phyloP scores from a whole-genome alignment of 495 filamentous ascomycete species.

The Hypoxylon cercidicola region DNA sequence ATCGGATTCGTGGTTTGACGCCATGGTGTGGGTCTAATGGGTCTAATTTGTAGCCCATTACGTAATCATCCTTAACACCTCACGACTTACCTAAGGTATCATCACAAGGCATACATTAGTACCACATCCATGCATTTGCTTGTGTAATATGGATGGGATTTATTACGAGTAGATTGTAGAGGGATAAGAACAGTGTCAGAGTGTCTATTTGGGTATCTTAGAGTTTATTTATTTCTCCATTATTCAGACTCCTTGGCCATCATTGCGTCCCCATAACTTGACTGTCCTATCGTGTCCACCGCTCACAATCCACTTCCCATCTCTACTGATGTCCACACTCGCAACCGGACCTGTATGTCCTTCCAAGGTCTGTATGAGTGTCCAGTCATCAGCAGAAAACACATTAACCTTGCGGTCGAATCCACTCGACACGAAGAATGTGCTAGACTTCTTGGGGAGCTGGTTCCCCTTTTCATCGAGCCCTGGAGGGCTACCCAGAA shows the following conservation, averaged over 20 bases:
- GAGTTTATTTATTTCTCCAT: background rate
- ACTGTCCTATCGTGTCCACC: conserved; percentile 94
- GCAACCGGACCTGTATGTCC: conserved; percentile 93
- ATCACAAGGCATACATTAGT: too few species aligned
- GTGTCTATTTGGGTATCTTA: conserved; percentile 44
- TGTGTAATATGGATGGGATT: too few species aligned
- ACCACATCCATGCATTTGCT: too few species aligned
- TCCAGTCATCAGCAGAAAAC: conserved; percentile 97
- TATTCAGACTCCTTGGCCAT: conserved; percentile 62
- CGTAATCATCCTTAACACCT: background rate
- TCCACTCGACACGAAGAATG: conserved; percentile 88
- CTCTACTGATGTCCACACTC: conserved; percentile 83
- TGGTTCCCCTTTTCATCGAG: conserved; percentile 70
- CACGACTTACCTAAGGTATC: too few species aligned
- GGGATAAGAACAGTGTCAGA: too few species aligned
- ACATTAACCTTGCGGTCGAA: conserved; percentile 97
- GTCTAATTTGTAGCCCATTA: background rate
- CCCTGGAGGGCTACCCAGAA: conserved; percentile 65
- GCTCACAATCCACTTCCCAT: conserved; percentile 92
- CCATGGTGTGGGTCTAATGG: conserved; percentile 33
- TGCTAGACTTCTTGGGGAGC: conserved; percentile 74
- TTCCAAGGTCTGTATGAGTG: conserved; percentile 83
- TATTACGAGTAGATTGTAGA: too few species aligned
- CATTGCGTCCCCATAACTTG: conserved; percentile 94
- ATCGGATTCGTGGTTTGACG: conserved; percentile 31